Evolutionary conservation across 139 green algal genomes (phyloP), one percentile per base, ranked within the genome.

Genomic region (Deuterostichococcus epilithicus): DNA sequence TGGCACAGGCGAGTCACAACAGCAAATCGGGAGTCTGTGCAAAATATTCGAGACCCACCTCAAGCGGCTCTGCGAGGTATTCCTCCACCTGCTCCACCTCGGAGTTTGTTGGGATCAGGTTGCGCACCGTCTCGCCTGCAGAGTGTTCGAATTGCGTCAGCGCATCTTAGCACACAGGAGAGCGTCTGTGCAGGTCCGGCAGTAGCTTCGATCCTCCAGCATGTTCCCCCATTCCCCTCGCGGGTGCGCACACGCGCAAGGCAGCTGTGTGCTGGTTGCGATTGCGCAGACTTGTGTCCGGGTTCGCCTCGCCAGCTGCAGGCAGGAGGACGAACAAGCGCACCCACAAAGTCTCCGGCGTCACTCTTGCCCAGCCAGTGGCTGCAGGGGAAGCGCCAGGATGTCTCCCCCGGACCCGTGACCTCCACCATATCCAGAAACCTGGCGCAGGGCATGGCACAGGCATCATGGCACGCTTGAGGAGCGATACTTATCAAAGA

Each of bases 341-440:
- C 73, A 88, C 89, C 88, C 45, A 77, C 68, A 65, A 80, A 82
- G 67, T 84, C 86, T 1, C 86, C 90, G 28, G 81, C 85, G 75
- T 96, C 89, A 34, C 81, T 88, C 44, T 87, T 81, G 28, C 94
- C 94, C 70, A 98, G 86, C 94, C 94, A 98, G 10, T 82, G 66
- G 28, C 91, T 77, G 81, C 93, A 97, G 25, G 91, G 92, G 77
- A 98, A 97, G 35, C 15, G n/a, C 39, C 82, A 88, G 5, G 70
- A 44, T 37, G 88, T 72, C 0, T 84, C 87, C 5, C 83, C 79
- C 0, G 85, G 84, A 1, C 84, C 82, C 3, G 75, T 68, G 23
- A 94, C 82, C 68, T 88, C 75, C 1, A 87, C 74, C 20, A 72
- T 52, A n/a, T 94, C 84, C 25, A 96, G 81, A 72, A 84, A 93